Evolutionary conservation across 140 eudicot genomes (phyloP).

Genomic region (Oenanthe javanica): DNA sequence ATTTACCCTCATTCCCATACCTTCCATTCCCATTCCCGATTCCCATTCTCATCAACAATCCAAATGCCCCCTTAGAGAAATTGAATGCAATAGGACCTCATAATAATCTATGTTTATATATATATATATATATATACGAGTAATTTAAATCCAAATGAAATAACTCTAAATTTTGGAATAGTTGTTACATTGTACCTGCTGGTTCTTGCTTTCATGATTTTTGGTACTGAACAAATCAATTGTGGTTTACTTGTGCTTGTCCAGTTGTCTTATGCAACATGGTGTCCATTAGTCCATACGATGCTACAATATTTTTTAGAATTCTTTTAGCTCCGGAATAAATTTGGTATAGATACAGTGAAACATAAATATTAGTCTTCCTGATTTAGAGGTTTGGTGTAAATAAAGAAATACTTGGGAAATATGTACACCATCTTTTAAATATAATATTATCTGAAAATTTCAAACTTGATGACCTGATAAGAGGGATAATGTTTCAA

Average conservation of each 20-base stretch:
- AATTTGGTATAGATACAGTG: not conserved
- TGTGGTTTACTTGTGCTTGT: not conserved
- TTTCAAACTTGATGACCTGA: not conserved
- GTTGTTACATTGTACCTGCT: not conserved
- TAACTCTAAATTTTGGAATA: not conserved
- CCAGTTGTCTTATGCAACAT: not conserved
- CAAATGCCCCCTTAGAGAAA: not conserved
- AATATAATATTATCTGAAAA: not conserved
- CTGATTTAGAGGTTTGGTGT: not conserved
- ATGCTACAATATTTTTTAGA: not conserved
- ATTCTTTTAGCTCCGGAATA: too few relatives aligned
- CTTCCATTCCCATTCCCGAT: too few relatives aligned
- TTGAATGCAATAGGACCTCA: not conserved
- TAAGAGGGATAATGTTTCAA: not conserved
- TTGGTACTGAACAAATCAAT: not conserved
- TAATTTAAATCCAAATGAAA: not conserved
- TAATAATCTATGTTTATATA: not conserved
- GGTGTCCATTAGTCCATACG: not conserved
- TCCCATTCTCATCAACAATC: too few relatives aligned
- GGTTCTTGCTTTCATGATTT: not conserved
- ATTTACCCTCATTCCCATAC: too few relatives aligned
- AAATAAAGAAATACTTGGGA: not conserved
- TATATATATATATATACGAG: not conserved
- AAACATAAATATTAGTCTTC: not conserved
- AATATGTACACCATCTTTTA: not conserved